Conservation (phyloP, 441 rosid species). For the Pelargonium citronellum region DNA sequence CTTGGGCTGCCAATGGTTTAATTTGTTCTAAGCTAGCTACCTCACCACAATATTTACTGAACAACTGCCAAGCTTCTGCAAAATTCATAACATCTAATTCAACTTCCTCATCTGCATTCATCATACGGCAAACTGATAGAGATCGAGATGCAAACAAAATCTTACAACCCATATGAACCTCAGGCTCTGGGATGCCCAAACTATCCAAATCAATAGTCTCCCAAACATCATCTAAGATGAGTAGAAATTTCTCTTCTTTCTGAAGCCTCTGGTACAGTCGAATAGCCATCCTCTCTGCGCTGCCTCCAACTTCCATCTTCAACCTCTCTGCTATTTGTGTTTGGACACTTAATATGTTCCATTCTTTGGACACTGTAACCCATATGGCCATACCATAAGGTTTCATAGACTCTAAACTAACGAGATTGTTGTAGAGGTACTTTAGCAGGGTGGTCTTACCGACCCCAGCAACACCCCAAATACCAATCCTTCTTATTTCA, state of each 20-base stretch:
- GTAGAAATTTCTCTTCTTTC: not conserved
- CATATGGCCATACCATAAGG: constrained; percentile 14
- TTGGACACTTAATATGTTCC: constrained; percentile 6
- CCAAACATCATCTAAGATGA: constrained; percentile 4
- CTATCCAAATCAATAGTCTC: not conserved
- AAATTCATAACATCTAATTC: not conserved
- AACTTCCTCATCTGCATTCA: not conserved
- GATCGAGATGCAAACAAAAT: not conserved
- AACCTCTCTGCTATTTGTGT: constrained; percentile 28
- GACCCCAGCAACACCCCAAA: constrained; percentile 8
- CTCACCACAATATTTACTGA: not conserved
- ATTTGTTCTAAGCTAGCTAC: not conserved
- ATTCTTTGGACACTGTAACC: constrained; percentile 14
- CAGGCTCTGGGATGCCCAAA: not conserved
- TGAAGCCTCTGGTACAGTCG: not conserved
- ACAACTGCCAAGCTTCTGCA: constrained; percentile 2
- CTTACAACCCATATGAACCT: not conserved
- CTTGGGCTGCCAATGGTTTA: not conserved
- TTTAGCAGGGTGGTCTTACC: constrained; percentile 19
- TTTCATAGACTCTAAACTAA: not conserved
- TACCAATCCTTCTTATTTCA: constrained; percentile 10
- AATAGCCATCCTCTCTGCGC: not conserved
- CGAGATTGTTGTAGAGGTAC: constrained; percentile 19
- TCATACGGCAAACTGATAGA: not conserved
- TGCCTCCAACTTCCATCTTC: constrained; percentile 20